Evolutionary conservation across 2,329 filamentous ascomycete species (phyloP).

Genomic region (Stagonosporopsis rhizophila): DNA sequence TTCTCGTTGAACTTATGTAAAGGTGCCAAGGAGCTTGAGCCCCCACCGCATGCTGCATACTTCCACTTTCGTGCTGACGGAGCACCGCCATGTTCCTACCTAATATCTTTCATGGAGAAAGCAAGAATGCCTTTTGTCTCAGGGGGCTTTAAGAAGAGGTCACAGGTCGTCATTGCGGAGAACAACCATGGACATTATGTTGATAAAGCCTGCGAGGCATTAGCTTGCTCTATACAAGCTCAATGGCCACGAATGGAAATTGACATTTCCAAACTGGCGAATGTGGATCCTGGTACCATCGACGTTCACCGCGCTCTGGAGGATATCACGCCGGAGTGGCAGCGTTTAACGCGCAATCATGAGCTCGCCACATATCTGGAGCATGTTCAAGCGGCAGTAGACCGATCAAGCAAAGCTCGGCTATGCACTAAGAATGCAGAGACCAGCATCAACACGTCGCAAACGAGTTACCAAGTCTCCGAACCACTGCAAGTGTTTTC

Average conservation of each 20-base stretch:
- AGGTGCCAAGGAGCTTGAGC: slow-evolving; percentile 48
- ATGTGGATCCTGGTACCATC: slow-evolving; percentile 41
- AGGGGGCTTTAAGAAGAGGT: slow-evolving; percentile 21
- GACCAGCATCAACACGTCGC: neutral
- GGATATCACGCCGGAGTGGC: slow-evolving; percentile 56
- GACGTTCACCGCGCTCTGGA: slow-evolving; percentile 49
- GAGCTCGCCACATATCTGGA: slow-evolving; percentile 55
- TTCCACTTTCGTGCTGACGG: slow-evolving; percentile 48
- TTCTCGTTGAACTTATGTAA: slow-evolving; percentile 54
- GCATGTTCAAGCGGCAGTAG: slow-evolving; percentile 52
- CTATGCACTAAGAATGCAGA: neutral
- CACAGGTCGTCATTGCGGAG: slow-evolving; percentile 40
- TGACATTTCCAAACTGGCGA: slow-evolving; percentile 34
- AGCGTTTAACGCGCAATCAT: slow-evolving; percentile 57
- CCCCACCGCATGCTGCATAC: slow-evolving; percentile 45
- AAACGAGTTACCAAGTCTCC: neutral
- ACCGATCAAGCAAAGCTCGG: neutral
- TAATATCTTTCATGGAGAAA: slow-evolving; percentile 19
- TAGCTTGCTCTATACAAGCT: slow-evolving; percentile 52
- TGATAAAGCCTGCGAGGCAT: slow-evolving; percentile 39
- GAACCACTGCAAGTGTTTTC: neutral
- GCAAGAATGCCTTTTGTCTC: slow-evolving; percentile 45
- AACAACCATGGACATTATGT: slow-evolving; percentile 30
- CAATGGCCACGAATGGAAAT: slow-evolving; percentile 52
- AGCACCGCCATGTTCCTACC: slow-evolving; percentile 20